Percentiles rank a stretch among this genome's conserved stretches.
These are phyloP conservation scores for Verticillium nubilum DNA, from an alignment of 2,329 filamentous ascomycete genomes.

Conservation along the genomic window DNA sequence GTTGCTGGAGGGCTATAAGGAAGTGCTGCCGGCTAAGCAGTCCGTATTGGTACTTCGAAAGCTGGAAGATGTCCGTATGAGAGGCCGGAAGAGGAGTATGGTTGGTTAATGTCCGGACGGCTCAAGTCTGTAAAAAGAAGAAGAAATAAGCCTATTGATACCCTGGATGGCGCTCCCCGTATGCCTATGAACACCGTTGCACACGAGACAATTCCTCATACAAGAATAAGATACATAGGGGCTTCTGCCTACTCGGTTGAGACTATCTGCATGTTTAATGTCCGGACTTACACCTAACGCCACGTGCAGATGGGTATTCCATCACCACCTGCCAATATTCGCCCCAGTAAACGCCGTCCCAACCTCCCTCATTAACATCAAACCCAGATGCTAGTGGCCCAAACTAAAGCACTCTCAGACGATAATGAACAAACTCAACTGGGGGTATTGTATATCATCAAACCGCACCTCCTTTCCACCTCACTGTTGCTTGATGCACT, in stretches of 20 bases:
- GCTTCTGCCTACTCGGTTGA: neutral
- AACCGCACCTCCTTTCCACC: neutral
- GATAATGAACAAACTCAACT: neutral
- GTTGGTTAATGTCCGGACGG: slow-evolving; percentile 54
- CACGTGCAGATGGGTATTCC: neutral
- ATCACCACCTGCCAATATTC: neutral
- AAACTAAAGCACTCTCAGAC: neutral
- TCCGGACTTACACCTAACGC: neutral
- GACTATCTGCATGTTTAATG: neutral
- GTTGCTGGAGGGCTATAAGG: slow-evolving; percentile 68
- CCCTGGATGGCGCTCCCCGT: neutral
- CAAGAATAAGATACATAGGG: neutral
- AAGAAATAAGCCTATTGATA: slow-evolving; percentile 10
- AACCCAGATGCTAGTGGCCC: neutral
- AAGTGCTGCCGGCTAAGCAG: slow-evolving; percentile 60
- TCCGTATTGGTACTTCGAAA: slow-evolving; percentile 70
- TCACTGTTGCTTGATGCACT: slow-evolving; percentile 24
- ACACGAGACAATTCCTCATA: neutral
- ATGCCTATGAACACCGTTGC: neutral
- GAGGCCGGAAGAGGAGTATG: slow-evolving; percentile 96
- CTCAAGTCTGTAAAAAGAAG: slow-evolving; percentile 14
- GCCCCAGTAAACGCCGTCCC: neutral
- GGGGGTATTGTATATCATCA: neutral
- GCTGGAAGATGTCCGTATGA: slow-evolving; percentile 86
- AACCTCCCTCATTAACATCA: neutral